Evolutionary conservation across 805 yeast genomes (phyloP), one percentile per base, ranked within the genome.

Genomic region (Candida bentonensis): DNA sequence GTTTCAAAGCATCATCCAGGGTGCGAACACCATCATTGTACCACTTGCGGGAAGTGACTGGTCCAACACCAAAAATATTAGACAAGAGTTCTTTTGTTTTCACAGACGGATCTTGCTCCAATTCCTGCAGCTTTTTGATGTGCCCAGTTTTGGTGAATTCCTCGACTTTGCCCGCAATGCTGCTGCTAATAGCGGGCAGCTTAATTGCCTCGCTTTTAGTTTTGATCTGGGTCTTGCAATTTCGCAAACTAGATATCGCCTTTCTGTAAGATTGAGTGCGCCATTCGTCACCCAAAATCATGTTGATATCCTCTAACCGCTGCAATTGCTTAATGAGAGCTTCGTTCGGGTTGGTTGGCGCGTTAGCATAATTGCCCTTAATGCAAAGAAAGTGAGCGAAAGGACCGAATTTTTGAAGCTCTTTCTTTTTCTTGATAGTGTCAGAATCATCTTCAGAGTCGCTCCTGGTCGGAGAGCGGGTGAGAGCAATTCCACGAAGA

Each of bases 21-120:
- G 68, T 60, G 15, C 67, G 51, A 22, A 54, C 51, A 2, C 73
- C 70, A 44, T 63, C 58, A 3, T 58, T 47, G 41, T 65, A 62
- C 65, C 75, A 67, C 41, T 58, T 52, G 22, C 55, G 49, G 0
- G 79, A 74, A 2, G 58, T 55, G 4, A 44, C 51, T 3, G 64
- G 59, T 0, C 79, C 80, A 5, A 76, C 76, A 0, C 79, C 78
- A 50, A 69, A 65, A 2, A 76, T 65, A 1, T 64, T 59, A 34
- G 60, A 56, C 39, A 76, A 65, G 36, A 54, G 44, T 20, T 55
- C 52, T 26, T 51, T 45, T 13, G 56, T 42, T 15, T 54, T 47
- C 11, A 56, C 56, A 9, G 41, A 30, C 30, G 48, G 48, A 11
- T 62, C 50, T 41, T 53, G 49, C 42, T 49, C 40, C 44, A 50